phyloP scores from a whole-genome alignment of 345 rosid genomes.

The Sonneratia caseolaris region DNA sequence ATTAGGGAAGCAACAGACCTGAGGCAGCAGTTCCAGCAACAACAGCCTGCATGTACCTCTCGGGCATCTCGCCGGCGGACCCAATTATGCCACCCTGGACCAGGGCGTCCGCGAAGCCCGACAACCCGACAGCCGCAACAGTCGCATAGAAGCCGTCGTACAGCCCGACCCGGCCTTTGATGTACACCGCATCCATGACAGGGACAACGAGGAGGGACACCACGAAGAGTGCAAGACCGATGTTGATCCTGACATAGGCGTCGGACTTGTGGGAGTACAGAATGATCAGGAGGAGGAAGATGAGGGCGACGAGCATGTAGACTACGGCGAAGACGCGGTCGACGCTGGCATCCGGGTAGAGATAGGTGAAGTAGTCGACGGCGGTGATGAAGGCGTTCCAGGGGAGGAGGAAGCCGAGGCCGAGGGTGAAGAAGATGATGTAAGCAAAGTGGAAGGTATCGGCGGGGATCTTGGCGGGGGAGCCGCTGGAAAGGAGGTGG shows the following conservation, averaged over 20 bases:
- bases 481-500: conserved; percentile 26
- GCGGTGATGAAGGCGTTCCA: conserved; percentile 99
- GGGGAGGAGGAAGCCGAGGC: conserved; percentile 85
- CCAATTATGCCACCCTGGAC: conserved; percentile 88
- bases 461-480: conserved; percentile 27
- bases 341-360: conserved; percentile 77
- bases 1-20: conserved; percentile 29
- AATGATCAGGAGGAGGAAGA: conserved; percentile 40
- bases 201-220: conserved; percentile 65
- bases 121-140: conserved; percentile 38
- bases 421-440: conserved; percentile 75
- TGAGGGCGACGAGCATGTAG: conserved; percentile 63
- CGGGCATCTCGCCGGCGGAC: conserved; percentile 88
- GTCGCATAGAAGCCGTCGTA: conserved; percentile 60
- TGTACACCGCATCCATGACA: conserved; percentile 57
- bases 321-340: conserved; percentile 85
- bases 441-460: conserved; percentile 73
- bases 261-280: conserved; percentile 60
- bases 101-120: conserved; percentile 81
- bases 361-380: conserved; percentile 89
- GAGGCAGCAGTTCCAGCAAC: conserved; percentile 96
- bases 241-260: conserved; percentile 66
- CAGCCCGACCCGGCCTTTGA: conserved; percentile 71
- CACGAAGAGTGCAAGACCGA: conserved; percentile 51
- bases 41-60: conserved; percentile 84